Percentiles rank a stretch among this genome's conserved stretches.
These are phyloP conservation scores for Ogataea hybrid DNA, from an alignment of 1,139 yeast species.

Conservation along the genomic window DNA sequence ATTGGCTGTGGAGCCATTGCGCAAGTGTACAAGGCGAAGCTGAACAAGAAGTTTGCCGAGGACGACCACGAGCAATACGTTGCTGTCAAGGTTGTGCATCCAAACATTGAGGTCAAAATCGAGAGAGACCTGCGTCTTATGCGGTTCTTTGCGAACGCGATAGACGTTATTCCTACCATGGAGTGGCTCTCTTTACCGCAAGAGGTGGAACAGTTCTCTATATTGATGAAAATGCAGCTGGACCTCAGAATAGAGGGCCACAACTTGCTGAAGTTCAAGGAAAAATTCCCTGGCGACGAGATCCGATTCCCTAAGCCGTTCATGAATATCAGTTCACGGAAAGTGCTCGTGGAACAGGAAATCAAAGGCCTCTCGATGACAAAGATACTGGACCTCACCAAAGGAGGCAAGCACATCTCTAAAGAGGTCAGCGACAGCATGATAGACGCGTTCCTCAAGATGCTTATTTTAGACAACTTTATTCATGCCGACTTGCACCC, in stretches of 20 bases:
- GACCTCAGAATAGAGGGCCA: slow-evolving; percentile 88
- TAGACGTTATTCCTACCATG: slow-evolving; percentile 84
- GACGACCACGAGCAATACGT: slow-evolving; percentile 51
- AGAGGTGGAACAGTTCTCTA: slow-evolving; percentile 85
- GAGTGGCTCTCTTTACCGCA: slow-evolving; percentile 96
- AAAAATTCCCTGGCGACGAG: slow-evolving; percentile 60
- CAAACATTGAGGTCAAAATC: slow-evolving; percentile 69
- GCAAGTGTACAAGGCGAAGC: slow-evolving; percentile 81
- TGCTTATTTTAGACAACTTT: slow-evolving; percentile 90
- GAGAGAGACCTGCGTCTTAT: slow-evolving; percentile 81
- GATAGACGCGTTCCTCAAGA: slow-evolving; percentile 84
- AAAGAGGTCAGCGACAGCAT: slow-evolving; percentile 84
- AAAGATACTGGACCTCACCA: slow-evolving; percentile 46
- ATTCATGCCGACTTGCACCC: slow-evolving; percentile 97
- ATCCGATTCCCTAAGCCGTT: slow-evolving; percentile 83
- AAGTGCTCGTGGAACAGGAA: slow-evolving; percentile 82
- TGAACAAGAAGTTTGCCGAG: slow-evolving; percentile 46
- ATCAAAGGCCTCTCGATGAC: slow-evolving; percentile 83
- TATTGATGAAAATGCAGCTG: slow-evolving; percentile 83
- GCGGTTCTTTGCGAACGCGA: slow-evolving; percentile 69
- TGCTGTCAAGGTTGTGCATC: slow-evolving; percentile 92
- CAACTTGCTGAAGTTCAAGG: slow-evolving; percentile 67
- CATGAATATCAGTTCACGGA: slow-evolving; percentile 60
- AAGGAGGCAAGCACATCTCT: slow-evolving; percentile 55
- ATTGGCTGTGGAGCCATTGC: slow-evolving; percentile 98